Base-by-base conservation (phyloP, 305 asterid species). In the Ajuga reptans region DNA sequence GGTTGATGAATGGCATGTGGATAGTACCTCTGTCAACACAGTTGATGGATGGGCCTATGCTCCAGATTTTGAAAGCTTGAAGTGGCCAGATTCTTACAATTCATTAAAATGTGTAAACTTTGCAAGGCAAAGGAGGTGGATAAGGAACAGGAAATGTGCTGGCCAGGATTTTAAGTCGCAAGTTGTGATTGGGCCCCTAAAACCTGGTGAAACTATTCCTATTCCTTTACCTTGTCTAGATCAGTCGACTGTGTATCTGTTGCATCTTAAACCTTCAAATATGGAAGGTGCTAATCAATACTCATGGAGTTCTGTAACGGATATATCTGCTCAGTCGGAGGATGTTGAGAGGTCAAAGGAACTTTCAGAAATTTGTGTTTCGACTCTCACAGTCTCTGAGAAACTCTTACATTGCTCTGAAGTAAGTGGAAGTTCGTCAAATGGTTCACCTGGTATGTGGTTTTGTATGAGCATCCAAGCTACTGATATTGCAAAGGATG, bases 31-130 rank as follows among this genome's bases (percentile, higher is more conserved):
- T 33, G 84, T 83, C 69, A 83, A 78, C 62, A 80, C 85, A 46
- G 81, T 83, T 75, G 98, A 89, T 79, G 98, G 98, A 77, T 92
- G 96, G 96, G 89, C 84, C 69, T 92, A 92, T 81, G 96, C 96
- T 74, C 92, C 91, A 47, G 87, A 89, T 61, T 53, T 68, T 65
- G 86, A 73, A 72, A 84, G 84, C 59, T 82, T 89, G 73, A 84
- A 84, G 81, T 91, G 96, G 98, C 98, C 98, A 12, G 84, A 87
- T 73, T 87, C 98, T 1, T 76, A 73, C 63, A 65, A 78, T 72
- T 83, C 92, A 55, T 81, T 81, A 59, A 78, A 85, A 46, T 46
- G 76, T 72, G 89, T 74, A 21, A 87, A 86, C 67, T 81, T 76
- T 75, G 96, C 86, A 9, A 85, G 95, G 82, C 89, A 92, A 75